A percentile compares a stretch with the other conserved stretches of the same genome.
These are phyloP conservation scores for Trichosporon sp. DNA, from an alignment of 1,284 basidiomycete species.

Conservation along the genomic window DNA sequence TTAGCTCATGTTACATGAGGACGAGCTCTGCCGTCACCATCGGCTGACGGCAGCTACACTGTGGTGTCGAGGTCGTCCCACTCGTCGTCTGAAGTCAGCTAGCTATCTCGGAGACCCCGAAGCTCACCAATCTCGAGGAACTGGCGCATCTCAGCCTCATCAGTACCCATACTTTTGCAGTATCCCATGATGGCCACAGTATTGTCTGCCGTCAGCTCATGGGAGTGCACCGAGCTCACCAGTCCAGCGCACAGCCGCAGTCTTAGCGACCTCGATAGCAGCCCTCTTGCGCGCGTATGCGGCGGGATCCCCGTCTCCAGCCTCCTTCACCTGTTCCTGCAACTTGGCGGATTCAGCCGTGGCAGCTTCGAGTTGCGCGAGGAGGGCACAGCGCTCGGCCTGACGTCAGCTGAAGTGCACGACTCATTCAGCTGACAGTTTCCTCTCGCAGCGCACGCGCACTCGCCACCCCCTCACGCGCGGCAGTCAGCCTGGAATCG, in stretches of 20 bases:
- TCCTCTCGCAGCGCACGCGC: constrained; percentile 1
- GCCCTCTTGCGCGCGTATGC: constrained; percentile 73
- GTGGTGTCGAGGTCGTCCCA: constrained; percentile 36
- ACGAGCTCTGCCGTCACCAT: neutral
- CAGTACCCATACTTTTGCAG: constrained; percentile 19
- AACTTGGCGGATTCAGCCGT: constrained; percentile 43
- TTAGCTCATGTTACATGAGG: too few relatives aligned
- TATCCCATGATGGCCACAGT: constrained; percentile 40
- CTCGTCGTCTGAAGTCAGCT: constrained; percentile 31
- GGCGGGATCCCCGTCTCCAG: constrained; percentile 78
- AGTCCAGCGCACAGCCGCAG: constrained; percentile 80
- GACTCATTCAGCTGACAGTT: neutral
- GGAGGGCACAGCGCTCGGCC: constrained; percentile 61
- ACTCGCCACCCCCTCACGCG: constrained; percentile 60
- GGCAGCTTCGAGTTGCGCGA: constrained; percentile 59
- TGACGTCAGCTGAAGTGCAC: constrained; percentile 46
- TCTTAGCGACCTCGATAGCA: constrained; percentile 71
- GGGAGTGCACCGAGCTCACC: constrained; percentile 59
- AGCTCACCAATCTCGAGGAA: constrained; percentile 46
- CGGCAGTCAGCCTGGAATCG: constrained; percentile 60
- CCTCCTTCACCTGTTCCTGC: constrained; percentile 64
- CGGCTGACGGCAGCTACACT: neutral
- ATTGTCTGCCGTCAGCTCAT: constrained; percentile 42
- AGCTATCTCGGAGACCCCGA: too few relatives aligned
- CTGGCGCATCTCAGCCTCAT: constrained; percentile 36